These are phyloP conservation scores for Trypanosoma brucei DNA, from an alignment of 208 protist genomes.

Conservation along the genomic window DNA sequence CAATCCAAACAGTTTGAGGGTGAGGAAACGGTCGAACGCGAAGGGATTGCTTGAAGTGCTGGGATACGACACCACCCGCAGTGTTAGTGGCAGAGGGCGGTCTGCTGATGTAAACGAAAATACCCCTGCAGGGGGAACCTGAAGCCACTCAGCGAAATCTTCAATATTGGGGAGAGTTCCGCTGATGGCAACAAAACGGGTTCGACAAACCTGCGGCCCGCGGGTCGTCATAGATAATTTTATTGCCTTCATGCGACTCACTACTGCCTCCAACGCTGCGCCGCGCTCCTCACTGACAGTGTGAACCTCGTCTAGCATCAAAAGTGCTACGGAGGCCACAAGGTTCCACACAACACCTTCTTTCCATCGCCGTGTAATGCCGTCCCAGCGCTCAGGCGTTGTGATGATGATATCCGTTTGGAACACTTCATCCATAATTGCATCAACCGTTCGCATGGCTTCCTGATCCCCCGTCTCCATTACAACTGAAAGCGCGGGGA, in stretches of 20 bases:
- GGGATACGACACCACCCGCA: constrained; percentile 66
- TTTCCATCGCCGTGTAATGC: constrained; percentile 89
- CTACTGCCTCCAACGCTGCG: constrained; percentile 88
- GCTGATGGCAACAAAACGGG: constrained; percentile 86
- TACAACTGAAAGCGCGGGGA: constrained; percentile 68
- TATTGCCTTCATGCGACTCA: constrained; percentile 88
- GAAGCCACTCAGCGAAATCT: constrained; percentile 88
- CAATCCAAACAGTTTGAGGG: constrained; percentile 80
- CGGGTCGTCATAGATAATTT: constrained; percentile 20
- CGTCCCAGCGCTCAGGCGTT: constrained; percentile 93
- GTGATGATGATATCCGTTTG: constrained; percentile 85
- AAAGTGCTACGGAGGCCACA: constrained; percentile 67
- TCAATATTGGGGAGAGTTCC: constrained; percentile 91
- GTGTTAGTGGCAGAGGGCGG: constrained; percentile 75
- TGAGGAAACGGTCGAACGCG: constrained; percentile 87
- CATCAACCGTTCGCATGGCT: constrained; percentile 29
- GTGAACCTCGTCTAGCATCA: constrained; percentile 93
- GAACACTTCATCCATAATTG: constrained; percentile 35
- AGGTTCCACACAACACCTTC: constrained; percentile 66
- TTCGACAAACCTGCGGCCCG: constrained; percentile 1
- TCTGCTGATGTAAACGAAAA: constrained; percentile 68
- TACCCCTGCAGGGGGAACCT: constrained; percentile 36
- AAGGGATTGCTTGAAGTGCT: constrained; percentile 76
- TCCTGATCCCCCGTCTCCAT: constrained; percentile 96
- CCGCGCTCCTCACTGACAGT: constrained; percentile 89